phyloP scores from a whole-genome alignment of 306 rosid genomes.

The Fagus crenata region DNA sequence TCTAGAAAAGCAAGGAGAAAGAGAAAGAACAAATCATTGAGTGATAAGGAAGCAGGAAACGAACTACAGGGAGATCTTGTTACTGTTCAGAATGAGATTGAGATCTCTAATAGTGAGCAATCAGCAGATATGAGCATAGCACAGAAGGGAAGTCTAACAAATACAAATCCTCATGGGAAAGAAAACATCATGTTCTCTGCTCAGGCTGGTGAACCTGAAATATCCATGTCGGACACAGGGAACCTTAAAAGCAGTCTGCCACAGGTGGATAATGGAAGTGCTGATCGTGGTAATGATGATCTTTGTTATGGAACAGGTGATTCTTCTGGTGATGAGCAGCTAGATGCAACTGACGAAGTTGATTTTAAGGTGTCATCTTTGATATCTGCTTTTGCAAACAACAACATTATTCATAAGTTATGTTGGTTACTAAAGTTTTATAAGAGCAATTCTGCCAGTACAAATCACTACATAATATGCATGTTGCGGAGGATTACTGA shows the following conservation, averaged over 20 bases:
- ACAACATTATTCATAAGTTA: constrained; percentile 70
- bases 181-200: constrained; percentile 28
- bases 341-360: constrained; percentile 64
- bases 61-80: constrained; percentile 45
- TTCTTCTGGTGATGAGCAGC: constrained; percentile 73
- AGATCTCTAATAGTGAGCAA: constrained; percentile 38
- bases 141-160: constrained; percentile 34
- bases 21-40: constrained; percentile 46
- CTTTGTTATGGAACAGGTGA: constrained; percentile 43
- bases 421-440: constrained; percentile 98
- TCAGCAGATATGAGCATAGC: constrained; percentile 36
- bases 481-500: constrained; percentile 70
- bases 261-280: constrained; percentile 34
- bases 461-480: constrained; percentile 77
- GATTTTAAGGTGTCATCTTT: constrained; percentile 78
- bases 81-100: constrained; percentile 42
- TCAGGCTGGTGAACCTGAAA: constrained; percentile 35
- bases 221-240: constrained; percentile 28
- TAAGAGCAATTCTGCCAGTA: constrained; percentile 69
- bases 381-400: constrained; percentile 70
- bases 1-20: constrained; percentile 67
- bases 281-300: constrained; percentile 47
- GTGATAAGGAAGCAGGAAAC: constrained; percentile 42
- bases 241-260: constrained; percentile 28
- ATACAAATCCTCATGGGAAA: constrained; percentile 38